Evolutionary conservation across 2,329 filamentous ascomycete genomes (phyloP).

Genomic region (Pseudogymnoascus sp.): DNA sequence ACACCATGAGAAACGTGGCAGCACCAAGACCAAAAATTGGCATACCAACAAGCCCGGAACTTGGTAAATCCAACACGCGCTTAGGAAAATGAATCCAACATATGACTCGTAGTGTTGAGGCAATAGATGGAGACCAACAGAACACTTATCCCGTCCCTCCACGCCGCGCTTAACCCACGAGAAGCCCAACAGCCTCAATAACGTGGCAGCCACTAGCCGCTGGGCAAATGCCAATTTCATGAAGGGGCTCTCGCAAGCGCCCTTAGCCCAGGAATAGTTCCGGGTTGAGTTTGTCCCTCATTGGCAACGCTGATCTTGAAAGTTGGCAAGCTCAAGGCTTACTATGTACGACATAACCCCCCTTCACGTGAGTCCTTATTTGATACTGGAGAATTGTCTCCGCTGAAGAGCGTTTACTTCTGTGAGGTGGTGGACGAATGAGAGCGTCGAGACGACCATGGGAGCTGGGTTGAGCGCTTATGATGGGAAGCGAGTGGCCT

Average conservation of each 20-base stretch:
- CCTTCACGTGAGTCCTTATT: background rate
- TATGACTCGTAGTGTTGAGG: background rate
- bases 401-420: background rate
- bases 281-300: background rate
- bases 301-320: background rate
- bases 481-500: background rate
- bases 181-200: background rate
- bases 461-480: slow-evolving; percentile 1
- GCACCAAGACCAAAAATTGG: background rate
- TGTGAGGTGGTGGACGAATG: background rate
- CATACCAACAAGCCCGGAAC: background rate
- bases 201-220: background rate
- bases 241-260: background rate
- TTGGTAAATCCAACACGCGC: background rate
- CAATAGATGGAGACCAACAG: background rate
- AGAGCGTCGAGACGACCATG: background rate
- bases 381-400: background rate
- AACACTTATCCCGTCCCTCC: background rate
- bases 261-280: background rate
- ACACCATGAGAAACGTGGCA: background rate
- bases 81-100: background rate
- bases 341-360: background rate
- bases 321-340: background rate
- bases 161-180: background rate
- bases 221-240: background rate